Conservation (phyloP, 179 eudicot species). For the Silene vulgaris region DNA sequence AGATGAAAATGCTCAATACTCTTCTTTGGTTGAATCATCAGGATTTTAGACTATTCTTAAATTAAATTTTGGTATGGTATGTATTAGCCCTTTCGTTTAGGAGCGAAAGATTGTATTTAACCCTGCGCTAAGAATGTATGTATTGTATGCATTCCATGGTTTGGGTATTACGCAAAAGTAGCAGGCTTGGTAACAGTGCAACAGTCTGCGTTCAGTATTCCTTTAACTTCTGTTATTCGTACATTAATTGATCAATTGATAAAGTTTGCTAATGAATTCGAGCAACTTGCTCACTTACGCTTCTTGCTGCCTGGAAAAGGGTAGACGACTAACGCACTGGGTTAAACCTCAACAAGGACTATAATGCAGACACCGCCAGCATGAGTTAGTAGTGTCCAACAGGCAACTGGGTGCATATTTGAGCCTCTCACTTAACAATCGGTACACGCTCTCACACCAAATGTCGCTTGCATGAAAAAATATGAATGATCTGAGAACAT, state of each 20-base stretch:
- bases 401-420: no score
- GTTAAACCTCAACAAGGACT: no score
- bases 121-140: not conserved
- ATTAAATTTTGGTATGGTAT: not conserved
- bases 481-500: no score
- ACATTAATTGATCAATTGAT: no score
- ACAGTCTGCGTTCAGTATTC: not conserved
- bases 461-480: not conserved
- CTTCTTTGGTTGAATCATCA: constrained; percentile 78
- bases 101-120: constrained; percentile 1
- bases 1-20: constrained; percentile 86
- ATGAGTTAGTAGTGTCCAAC: no score
- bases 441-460: no score
- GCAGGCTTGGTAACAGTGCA: not conserved
- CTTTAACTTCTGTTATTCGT: not conserved
- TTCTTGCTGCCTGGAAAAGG: no score
- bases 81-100: not conserved
- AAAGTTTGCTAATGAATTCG: no score
- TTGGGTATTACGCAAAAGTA: not conserved
- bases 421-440: no score
- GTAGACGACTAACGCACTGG: no score
- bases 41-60: constrained; percentile 45
- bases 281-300: no score
- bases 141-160: not conserved
- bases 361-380: no score